These are phyloP conservation scores for Ramalina peruviana DNA, from an alignment of 495 filamentous ascomycete species.

Conservation along the genomic window DNA sequence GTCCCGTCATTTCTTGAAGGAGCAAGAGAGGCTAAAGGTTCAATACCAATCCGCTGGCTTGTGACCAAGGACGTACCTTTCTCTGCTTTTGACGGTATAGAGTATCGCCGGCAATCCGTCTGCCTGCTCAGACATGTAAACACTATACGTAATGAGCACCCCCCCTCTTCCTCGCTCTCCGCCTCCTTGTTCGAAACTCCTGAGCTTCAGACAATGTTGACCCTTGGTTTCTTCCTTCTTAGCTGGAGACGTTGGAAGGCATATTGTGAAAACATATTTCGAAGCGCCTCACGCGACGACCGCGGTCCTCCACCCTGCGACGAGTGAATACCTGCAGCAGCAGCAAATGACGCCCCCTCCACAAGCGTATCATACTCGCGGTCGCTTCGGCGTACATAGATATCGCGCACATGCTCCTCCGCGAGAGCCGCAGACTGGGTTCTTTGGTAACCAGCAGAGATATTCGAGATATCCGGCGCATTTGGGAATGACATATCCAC, in stretches of 20 bases:
- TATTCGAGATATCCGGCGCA: too few species aligned
- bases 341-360: not conserved
- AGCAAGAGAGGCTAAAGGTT: conserved; percentile 3
- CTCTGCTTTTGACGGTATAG: conserved; percentile 5
- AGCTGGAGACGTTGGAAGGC: conserved; percentile 8
- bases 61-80: conserved; percentile 13
- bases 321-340: not conserved
- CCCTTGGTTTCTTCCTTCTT: not conserved
- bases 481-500: too few species aligned
- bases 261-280: conserved; percentile 6
- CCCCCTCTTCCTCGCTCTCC: too few species aligned
- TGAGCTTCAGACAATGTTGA: too few species aligned
- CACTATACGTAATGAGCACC: conserved; percentile 1
- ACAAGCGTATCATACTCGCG: not conserved
- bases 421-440: too few species aligned
- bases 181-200: too few species aligned
- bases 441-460: too few species aligned
- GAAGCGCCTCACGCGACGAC: conserved; percentile 5
- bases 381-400: not conserved
- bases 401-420: conserved; percentile 5
- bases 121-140: conserved; percentile 10
- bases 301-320: conserved; percentile 9
- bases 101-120: conserved; percentile 7
- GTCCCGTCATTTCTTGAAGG: conserved; percentile 1
- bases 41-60: conserved; percentile 11